These are phyloP conservation scores for Psophocarpus tetragonolobus DNA, from an alignment of 306 rosid genomes.

Conservation along the genomic window DNA sequence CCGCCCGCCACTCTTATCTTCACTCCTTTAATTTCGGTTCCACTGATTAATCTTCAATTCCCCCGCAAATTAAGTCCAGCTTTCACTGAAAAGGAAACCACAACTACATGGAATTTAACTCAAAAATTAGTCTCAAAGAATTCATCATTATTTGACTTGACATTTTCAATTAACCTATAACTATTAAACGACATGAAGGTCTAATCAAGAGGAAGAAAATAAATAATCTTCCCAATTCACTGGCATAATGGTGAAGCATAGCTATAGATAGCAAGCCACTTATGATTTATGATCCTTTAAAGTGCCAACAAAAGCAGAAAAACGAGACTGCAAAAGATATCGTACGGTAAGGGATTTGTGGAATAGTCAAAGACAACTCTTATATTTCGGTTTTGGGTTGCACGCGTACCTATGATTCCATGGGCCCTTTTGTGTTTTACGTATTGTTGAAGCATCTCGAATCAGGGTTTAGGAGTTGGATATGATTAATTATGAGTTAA, in stretches of 20 bases:
- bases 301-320: conserved; percentile 11
- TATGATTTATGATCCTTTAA: neutral
- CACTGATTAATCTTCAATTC: neutral
- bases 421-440: conserved; percentile 26
- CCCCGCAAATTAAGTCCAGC: conserved; percentile 39
- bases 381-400: conserved; percentile 11
- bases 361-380: conserved; percentile 16
- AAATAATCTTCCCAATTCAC: neutral
- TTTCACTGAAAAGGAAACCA: conserved; percentile 18
- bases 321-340: neutral
- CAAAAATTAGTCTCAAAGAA: neutral
- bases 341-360: neutral
- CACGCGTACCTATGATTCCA: conserved; percentile 40
- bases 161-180: neutral
- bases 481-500: no score
- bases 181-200: neutral
- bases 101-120: conserved; percentile 26
- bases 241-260: neutral
- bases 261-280: neutral
- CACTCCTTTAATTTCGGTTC: neutral
- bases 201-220: conserved; percentile 4
- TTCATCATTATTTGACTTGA: neutral
- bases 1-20: neutral
- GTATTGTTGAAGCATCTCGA: neutral
- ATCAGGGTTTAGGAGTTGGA: no score